A percentile compares a stretch with the other conserved stretches of the same genome.
Conservation (phyloP, 129 eudicot species). For the Silybum marianum region DNA sequence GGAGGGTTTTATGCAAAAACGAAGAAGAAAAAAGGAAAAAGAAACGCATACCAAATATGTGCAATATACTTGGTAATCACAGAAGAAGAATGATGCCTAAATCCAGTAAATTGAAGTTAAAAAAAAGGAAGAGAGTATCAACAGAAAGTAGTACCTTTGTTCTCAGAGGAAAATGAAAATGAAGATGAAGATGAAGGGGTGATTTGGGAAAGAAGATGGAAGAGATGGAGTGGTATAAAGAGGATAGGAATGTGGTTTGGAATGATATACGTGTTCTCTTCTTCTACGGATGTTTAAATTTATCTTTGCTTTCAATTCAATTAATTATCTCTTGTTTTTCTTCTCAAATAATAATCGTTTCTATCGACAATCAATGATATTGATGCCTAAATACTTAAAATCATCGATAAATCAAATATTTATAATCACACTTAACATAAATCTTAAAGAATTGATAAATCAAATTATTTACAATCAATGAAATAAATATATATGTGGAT, state of each 20-base stretch:
- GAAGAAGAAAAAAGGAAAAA: background rate
- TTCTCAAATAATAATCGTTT: no score
- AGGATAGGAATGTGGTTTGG: constrained; percentile 34
- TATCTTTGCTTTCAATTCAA: no score
- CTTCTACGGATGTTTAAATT: constrained; percentile 25
- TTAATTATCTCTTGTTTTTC: no score
- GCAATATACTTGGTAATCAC: background rate
- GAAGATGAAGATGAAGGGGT: background rate
- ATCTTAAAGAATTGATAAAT: no score
- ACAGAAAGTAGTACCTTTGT: background rate
- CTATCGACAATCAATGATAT: no score
- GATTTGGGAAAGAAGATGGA: constrained; percentile 1
- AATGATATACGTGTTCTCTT: constrained; percentile 28
- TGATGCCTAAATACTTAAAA: no score
- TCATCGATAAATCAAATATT: no score
- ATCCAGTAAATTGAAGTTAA: constrained; percentile 6
- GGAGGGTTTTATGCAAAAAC: background rate
- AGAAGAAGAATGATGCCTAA: constrained; percentile 16
- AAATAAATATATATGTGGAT: no score
- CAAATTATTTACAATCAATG: no score
- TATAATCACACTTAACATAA: no score
- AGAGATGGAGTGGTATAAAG: constrained; percentile 7
- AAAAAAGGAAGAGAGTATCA: background rate
- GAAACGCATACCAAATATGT: background rate
- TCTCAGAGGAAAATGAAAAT: no score